Percentiles rank a stretch among this genome's conserved stretches.
Evolutionary conservation across 2,329 filamentous ascomycete genomes (phyloP).

Genomic region (Fusarium sp.): DNA sequence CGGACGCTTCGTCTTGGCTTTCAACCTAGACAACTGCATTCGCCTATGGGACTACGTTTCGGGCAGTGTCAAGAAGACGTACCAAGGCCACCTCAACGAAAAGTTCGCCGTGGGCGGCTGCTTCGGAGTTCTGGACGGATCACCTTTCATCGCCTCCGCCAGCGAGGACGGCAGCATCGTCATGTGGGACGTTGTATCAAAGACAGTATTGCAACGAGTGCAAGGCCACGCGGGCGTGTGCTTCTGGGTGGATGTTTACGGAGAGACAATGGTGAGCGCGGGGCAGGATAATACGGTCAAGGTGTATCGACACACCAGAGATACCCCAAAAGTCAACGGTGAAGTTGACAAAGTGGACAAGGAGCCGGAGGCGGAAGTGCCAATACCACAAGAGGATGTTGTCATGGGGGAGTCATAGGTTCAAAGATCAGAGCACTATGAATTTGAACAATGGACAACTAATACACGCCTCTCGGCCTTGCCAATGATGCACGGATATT

Average conservation of each 20-base stretch:
- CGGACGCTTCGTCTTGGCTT: slow-evolving; percentile 90
- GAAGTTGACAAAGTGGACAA: slow-evolving; percentile 30
- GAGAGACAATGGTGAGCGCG: slow-evolving; percentile 64
- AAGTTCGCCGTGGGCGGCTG: slow-evolving; percentile 86
- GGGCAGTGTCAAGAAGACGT: slow-evolving; percentile 93
- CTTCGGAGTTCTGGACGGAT: slow-evolving; percentile 69
- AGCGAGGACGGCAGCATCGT: slow-evolving; percentile 88
- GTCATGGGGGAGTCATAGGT: slow-evolving; percentile 48
- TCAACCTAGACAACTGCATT: slow-evolving; percentile 88
- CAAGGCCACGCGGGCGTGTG: slow-evolving; percentile 64
- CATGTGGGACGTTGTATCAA: slow-evolving; percentile 90
- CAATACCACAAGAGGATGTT: slow-evolving; percentile 51
- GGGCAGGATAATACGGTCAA: slow-evolving; percentile 64
- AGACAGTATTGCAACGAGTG: slow-evolving; percentile 79
- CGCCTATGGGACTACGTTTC: slow-evolving; percentile 95
- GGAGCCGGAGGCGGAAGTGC: slow-evolving; percentile 66
- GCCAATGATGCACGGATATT: not conserved
- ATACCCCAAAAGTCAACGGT: slow-evolving; percentile 34
- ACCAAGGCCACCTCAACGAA: slow-evolving; percentile 88
- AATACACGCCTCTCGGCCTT: not conserved
- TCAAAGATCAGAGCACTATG: too few species aligned
- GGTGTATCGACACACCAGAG: slow-evolving; percentile 54
- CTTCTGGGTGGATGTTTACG: slow-evolving; percentile 71
- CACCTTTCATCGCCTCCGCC: slow-evolving; percentile 77
- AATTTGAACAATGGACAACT: not conserved